A percentile compares a stretch with the other conserved stretches of the same genome.
Evolutionary conservation across 768 basidiomycete genomes (phyloP).

Genomic region (Asterophora parasitica): DNA sequence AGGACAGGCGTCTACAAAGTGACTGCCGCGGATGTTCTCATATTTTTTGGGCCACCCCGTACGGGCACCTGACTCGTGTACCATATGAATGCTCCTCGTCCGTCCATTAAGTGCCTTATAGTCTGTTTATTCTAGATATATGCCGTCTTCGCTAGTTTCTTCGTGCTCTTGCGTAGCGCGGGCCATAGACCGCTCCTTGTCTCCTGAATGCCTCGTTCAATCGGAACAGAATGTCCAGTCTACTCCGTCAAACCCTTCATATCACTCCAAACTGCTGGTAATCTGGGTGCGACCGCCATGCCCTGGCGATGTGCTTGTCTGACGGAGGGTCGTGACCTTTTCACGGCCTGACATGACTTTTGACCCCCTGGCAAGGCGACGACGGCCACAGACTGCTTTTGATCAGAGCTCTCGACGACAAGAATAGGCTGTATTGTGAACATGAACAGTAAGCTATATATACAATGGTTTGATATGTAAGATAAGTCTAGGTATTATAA

Average conservation of each 20-base stretch:
- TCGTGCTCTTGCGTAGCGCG: slow-evolving; percentile 60
- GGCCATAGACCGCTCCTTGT: no score
- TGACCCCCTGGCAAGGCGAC: no score
- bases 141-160: slow-evolving; percentile 63
- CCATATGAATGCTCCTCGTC: slow-evolving; percentile 50
- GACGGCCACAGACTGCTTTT: no score
- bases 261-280: slow-evolving; percentile 43
- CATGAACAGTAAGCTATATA: neutral
- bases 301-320: slow-evolving; percentile 58
- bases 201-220: slow-evolving; percentile 44
- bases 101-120: no score
- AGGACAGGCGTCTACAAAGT: no score
- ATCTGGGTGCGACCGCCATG: slow-evolving; percentile 74
- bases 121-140: slow-evolving; percentile 38
- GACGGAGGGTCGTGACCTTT: no score
- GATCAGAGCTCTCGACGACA: neutral
- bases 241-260: slow-evolving; percentile 40
- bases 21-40: slow-evolving; percentile 54
- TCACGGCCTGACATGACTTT: no score
- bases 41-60: slow-evolving; percentile 59
- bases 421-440: neutral
- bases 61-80: slow-evolving; percentile 54
- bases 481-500: neutral
- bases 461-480: neutral
- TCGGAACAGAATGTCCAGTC: slow-evolving; percentile 41